A percentile compares a stretch with the other conserved stretches of the same genome.
These are phyloP conservation scores for Naegleria gruberi DNA, from an alignment of 208 protist genomes.

Conservation along the genomic window DNA sequence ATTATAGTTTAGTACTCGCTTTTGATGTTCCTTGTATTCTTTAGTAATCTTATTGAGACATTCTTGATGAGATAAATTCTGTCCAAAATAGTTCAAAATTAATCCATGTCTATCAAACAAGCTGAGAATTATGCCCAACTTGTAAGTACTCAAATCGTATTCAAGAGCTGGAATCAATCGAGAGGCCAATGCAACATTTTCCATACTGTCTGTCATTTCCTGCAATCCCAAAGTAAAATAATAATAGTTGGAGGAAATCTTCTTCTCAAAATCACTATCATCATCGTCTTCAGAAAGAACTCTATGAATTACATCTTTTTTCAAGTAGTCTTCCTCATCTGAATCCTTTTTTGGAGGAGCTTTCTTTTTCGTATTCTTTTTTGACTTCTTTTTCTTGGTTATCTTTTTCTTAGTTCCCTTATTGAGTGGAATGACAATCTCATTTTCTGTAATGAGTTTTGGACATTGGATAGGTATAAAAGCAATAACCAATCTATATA, in stretches of 20 bases:
- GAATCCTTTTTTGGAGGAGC: neutral
- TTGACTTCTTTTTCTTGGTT: neutral
- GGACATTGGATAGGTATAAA: neutral
- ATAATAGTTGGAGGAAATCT: neutral
- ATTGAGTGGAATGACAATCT: neutral
- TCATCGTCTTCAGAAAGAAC: neutral
- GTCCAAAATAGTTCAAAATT: neutral
- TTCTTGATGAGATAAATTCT: too few species aligned
- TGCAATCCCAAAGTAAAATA: neutral
- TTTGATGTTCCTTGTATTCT: too few species aligned
- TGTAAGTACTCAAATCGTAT: neutral
- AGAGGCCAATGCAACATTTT: neutral
- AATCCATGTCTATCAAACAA: neutral
- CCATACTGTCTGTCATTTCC: neutral
- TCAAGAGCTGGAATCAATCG: neutral
- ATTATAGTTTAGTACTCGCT: too few species aligned
- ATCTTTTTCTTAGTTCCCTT: neutral
- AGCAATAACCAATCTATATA: neutral
- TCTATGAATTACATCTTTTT: neutral
- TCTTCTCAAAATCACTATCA: neutral
- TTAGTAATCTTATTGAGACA: too few species aligned
- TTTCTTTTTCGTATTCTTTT: neutral
- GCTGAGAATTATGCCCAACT: neutral
- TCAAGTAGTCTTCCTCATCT: too few species aligned
- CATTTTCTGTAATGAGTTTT: neutral